Percentiles rank a stretch among this genome's conserved stretches.
Evolutionary conservation across 805 yeast species (phyloP).

Genomic region (Lipomyces yamadae): DNA sequence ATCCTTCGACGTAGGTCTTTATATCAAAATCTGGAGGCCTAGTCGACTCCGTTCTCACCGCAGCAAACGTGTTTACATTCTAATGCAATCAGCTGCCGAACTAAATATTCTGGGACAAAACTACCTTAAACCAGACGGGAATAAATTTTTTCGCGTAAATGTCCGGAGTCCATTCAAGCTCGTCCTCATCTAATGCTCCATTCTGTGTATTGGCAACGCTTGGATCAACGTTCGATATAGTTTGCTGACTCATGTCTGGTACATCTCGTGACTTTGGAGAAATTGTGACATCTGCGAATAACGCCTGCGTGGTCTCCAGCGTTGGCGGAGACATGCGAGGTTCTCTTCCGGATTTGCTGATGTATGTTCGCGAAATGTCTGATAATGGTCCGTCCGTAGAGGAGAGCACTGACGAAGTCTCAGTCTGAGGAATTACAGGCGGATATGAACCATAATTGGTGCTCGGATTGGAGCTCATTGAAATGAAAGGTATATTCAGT

Average conservation of each 20-base stretch:
- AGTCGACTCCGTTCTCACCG: conserved; percentile 5
- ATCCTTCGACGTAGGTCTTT: conserved; percentile 19
- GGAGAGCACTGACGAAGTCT: neutral
- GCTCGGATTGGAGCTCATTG: neutral
- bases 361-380: neutral
- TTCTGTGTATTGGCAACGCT: neutral
- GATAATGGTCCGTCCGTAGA: neutral
- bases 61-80: conserved; percentile 24
- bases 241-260: neutral
- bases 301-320: neutral
- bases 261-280: neutral
- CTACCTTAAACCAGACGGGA: conserved; percentile 32
- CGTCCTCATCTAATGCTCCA: neutral
- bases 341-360: neutral
- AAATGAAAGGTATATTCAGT: neutral
- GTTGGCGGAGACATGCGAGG: neutral
- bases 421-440: neutral
- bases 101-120: neutral
- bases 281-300: neutral
- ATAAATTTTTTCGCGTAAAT: conserved; percentile 25
- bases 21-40: conserved; percentile 27
- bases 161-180: conserved; percentile 28
- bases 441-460: neutral
- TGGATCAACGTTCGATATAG: neutral
- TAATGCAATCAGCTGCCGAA: neutral